A percentile compares a stretch with the other conserved stretches of the same genome.
These are phyloP conservation scores for Hypoxylon lienhwacheense DNA, from an alignment of 495 filamentous ascomycete genomes.

Conservation along the genomic window DNA sequence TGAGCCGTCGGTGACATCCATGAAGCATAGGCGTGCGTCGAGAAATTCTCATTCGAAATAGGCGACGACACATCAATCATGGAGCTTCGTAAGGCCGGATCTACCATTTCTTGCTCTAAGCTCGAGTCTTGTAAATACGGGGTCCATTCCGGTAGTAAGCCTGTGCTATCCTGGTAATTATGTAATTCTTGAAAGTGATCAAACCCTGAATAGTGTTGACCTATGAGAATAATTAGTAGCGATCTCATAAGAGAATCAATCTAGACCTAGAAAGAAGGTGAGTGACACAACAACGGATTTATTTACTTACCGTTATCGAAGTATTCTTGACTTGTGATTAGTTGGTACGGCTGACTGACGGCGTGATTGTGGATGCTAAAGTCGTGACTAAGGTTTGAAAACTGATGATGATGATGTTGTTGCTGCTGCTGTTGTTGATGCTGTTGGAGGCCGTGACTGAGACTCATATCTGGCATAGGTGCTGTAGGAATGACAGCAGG, in stretches of 20 bases:
- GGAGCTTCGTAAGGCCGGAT: constrained; percentile 35
- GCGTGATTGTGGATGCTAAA: constrained; percentile 30
- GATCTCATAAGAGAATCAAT: no score
- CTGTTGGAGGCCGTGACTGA: constrained; percentile 28
- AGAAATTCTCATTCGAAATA: constrained; percentile 32
- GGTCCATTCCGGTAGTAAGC: constrained; percentile 33
- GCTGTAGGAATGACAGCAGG: constrained; percentile 13
- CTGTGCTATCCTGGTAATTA: constrained; percentile 23
- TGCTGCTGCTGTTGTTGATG: constrained; percentile 31
- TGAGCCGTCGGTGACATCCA: constrained; percentile 38
- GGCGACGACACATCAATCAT: constrained; percentile 36
- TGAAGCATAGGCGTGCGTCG: constrained; percentile 29
- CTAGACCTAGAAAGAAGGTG: neutral
- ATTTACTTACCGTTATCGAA: constrained; percentile 37
- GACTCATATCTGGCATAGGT: constrained; percentile 28
- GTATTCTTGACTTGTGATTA: constrained; percentile 35
- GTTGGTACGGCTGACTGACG: constrained; percentile 30
- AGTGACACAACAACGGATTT: neutral
- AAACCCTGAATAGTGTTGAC: constrained; percentile 34
- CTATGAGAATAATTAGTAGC: constrained; percentile 26
- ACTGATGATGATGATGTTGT: constrained; percentile 31
- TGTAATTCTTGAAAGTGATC: constrained; percentile 36
- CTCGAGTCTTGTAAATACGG: constrained; percentile 30
- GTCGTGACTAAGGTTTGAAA: constrained; percentile 30
- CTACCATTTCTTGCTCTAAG: constrained; percentile 37